Conservation (phyloP, 352 stramenopile species). For the Phytophthora rubi region DNA sequence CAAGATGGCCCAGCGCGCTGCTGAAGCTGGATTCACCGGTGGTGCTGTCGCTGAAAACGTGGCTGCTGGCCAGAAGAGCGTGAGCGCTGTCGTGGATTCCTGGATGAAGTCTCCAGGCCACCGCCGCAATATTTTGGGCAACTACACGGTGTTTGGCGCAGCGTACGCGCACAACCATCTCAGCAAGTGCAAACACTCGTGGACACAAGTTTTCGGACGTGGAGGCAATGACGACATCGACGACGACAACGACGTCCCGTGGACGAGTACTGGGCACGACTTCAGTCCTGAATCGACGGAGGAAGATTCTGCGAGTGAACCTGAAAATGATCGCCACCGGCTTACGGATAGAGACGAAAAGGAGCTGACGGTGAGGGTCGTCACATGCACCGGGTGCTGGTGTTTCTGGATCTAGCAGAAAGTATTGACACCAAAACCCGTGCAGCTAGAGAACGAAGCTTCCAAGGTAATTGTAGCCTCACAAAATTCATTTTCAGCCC, state of each 20-base stretch:
- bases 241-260: slow-evolving; percentile 28
- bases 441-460: background rate
- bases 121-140: slow-evolving; percentile 44
- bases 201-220: slow-evolving; percentile 53
- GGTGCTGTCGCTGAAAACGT: slow-evolving; percentile 56
- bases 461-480: background rate
- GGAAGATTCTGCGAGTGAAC: slow-evolving; percentile 20
- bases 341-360: background rate
- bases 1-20: slow-evolving; percentile 42
- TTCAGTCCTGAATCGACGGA: slow-evolving; percentile 23
- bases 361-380: slow-evolving; percentile 10
- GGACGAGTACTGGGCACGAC: slow-evolving; percentile 22
- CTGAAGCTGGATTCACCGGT: slow-evolving; percentile 47
- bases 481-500: too few relatives aligned
- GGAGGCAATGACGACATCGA: slow-evolving; percentile 30
- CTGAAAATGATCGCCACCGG: slow-evolving; percentile 3
- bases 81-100: slow-evolving; percentile 46
- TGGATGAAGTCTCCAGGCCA: slow-evolving; percentile 64
- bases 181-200: slow-evolving; percentile 52
- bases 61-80: slow-evolving; percentile 47
- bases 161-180: slow-evolving; percentile 34
- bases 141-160: slow-evolving; percentile 41
- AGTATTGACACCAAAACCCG: background rate
- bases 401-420: slow-evolving; percentile 21
- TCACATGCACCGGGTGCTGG: slow-evolving; percentile 32